A percentile compares a stretch with the other conserved stretches of the same genome.
These are phyloP conservation scores for Dactylonectria macrodidyma DNA, from an alignment of 2,329 filamentous ascomycete genomes.

Conservation along the genomic window DNA sequence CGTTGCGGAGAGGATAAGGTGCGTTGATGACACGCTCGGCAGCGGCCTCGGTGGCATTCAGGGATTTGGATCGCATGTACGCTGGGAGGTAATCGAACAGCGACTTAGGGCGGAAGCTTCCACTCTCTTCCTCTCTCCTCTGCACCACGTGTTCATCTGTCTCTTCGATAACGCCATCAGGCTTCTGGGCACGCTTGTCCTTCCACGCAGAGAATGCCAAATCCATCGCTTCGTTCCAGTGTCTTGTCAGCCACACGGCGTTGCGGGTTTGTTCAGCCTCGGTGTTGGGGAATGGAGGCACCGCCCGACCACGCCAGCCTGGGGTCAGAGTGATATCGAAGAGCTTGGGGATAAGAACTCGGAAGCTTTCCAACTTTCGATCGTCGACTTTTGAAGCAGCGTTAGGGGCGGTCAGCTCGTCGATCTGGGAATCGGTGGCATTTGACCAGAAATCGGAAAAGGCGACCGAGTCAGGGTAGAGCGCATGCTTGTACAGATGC, in stretches of 20 bases:
- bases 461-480: conserved; percentile 59
- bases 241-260: conserved; percentile 63
- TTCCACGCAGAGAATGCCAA: conserved; percentile 61
- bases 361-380: conserved; percentile 60
- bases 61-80: conserved; percentile 26
- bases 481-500: conserved; percentile 60
- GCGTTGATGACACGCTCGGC: conserved; percentile 46
- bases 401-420: conserved; percentile 44
- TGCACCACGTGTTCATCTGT: conserved; percentile 30
- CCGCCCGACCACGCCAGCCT: conserved; percentile 64
- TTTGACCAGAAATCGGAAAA: conserved; percentile 61
- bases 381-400: conserved; percentile 44
- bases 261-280: conserved; percentile 69
- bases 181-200: conserved; percentile 57
- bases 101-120: conserved; percentile 18
- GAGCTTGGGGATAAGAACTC: conserved; percentile 65
- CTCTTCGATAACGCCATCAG: conserved; percentile 50
- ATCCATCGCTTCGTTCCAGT: conserved; percentile 65
- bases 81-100: conserved; percentile 38
- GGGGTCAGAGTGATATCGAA: conserved; percentile 70
- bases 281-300: conserved; percentile 61
- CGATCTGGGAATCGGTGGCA: conserved; percentile 45
- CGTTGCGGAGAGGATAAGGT: conserved; percentile 57
- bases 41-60: conserved; percentile 35
- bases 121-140: conserved; percentile 30